phyloP scores from a whole-genome alignment of 768 basidiomycete species.

The Sporobolomyces phaffii region DNA sequence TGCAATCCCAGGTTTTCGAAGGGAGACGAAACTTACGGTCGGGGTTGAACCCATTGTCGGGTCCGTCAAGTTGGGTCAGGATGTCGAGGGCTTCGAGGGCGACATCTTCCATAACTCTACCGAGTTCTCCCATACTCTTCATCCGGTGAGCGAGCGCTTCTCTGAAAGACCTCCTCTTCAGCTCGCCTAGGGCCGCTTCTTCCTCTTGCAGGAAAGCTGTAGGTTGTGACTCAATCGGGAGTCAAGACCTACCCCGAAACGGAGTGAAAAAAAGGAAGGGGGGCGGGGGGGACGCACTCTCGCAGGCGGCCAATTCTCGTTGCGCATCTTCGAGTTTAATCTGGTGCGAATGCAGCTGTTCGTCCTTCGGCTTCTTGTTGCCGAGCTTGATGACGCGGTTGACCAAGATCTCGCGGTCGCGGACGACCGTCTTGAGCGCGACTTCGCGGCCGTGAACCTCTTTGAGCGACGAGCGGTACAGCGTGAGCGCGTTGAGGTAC shows the following conservation, averaged over 20 bases:
- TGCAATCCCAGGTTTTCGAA: too few species aligned
- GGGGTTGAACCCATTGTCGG: constrained; percentile 6
- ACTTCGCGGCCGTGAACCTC: constrained; percentile 41
- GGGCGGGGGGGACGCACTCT: constrained; percentile 13
- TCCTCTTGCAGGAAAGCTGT: constrained; percentile 39
- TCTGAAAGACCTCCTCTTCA: constrained; percentile 41
- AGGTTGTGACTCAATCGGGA: too few species aligned
- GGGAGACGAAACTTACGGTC: neutral
- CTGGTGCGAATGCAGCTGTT: constrained; percentile 24
- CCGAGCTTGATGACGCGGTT: constrained; percentile 41
- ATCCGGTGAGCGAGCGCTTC: constrained; percentile 40
- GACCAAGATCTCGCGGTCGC: constrained; percentile 44
- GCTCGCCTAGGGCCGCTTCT: constrained; percentile 32
- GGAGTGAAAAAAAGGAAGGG: too few species aligned
- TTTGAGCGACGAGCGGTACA: constrained; percentile 40
- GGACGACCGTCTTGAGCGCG: constrained; percentile 38
- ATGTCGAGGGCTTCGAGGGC: constrained; percentile 29
- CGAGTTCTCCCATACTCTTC: constrained; percentile 40
- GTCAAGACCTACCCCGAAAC: too few species aligned
- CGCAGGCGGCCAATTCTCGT: constrained; percentile 42
- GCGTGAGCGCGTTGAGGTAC: constrained; percentile 37
- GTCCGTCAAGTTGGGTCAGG: constrained; percentile 5
- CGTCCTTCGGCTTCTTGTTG: constrained; percentile 39
- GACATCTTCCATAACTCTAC: constrained; percentile 36
- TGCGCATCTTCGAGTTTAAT: constrained; percentile 41